phyloP scores from a whole-genome alignment of 345 rosid species.

The Citrus inodora region DNA sequence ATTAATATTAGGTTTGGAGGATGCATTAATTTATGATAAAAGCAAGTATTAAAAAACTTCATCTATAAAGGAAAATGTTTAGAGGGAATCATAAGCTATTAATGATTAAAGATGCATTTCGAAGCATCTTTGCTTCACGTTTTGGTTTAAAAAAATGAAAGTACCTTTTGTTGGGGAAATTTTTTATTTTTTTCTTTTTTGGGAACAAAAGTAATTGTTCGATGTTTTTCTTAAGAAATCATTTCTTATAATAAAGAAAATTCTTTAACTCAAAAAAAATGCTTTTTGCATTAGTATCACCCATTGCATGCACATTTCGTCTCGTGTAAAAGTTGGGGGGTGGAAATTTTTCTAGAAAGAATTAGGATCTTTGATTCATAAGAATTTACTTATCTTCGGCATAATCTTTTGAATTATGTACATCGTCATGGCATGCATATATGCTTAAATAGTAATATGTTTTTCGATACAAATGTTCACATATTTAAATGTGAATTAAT shows the following conservation, averaged over 20 bases:
- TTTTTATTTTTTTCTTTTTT: no score
- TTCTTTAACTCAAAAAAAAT: no score
- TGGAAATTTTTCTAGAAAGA: background rate
- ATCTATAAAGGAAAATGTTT: constrained; percentile 22
- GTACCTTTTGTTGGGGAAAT: no score
- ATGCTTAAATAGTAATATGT: no score
- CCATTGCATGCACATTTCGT: no score
- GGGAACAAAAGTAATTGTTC: no score
- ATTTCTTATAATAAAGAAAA: no score
- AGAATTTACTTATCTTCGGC: background rate
- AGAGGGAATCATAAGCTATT: constrained; percentile 19
- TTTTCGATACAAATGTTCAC: background rate
- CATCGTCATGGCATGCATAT: no score
- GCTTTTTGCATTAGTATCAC: no score
- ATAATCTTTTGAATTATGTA: background rate
- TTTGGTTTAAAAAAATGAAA: no score
- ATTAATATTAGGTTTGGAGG: background rate
- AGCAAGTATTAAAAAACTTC: constrained; percentile 11
- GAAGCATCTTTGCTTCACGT: background rate
- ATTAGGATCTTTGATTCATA: background rate
- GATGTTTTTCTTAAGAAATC: no score
- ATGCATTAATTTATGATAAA: background rate
- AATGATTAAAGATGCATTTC: constrained; percentile 11
- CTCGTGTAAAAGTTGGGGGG: no score
- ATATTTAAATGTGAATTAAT: background rate